phyloP scores from a whole-genome alignment of 2,329 filamentous ascomycete species.

The Paecilomyces fulvus region DNA sequence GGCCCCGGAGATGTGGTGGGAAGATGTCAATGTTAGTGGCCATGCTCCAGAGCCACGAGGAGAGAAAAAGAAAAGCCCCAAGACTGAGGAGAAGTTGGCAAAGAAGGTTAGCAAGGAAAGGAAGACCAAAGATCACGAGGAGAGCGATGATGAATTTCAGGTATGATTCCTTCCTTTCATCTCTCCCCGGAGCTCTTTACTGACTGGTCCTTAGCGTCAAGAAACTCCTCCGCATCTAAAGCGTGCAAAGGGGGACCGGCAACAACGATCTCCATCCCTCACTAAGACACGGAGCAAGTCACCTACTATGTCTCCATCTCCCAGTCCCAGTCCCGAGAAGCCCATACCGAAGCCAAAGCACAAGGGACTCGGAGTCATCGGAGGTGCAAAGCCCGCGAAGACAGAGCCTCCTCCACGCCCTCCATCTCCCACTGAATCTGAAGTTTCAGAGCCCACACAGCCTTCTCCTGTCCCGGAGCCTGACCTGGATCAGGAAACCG shows the following conservation, averaged over 20 bases:
- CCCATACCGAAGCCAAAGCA: slow-evolving; percentile 3
- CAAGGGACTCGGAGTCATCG: slow-evolving; percentile 11
- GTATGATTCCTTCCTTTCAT: slow-evolving; percentile 14
- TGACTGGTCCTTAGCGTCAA: slow-evolving; percentile 21
- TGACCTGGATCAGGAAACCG: background rate
- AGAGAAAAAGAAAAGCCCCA: background rate
- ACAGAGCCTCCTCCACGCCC: slow-evolving; percentile 1
- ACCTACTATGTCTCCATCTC: background rate
- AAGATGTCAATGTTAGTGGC: slow-evolving; percentile 9
- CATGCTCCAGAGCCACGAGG: background rate
- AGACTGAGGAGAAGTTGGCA: background rate
- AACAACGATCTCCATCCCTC: background rate
- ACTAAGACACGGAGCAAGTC: slow-evolving; percentile 2
- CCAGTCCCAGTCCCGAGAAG: background rate
- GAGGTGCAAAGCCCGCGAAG: slow-evolving; percentile 2
- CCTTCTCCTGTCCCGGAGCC: background rate
- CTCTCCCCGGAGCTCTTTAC: background rate
- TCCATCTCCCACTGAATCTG: slow-evolving; percentile 8
- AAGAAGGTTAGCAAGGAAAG: background rate
- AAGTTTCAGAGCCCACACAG: slow-evolving; percentile 1
- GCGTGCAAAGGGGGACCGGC: slow-evolving; percentile 2
- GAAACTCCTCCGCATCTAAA: slow-evolving; percentile 25
- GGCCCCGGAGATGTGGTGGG: slow-evolving; percentile 27
- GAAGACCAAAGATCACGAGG: slow-evolving; percentile 8
- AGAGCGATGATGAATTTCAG: slow-evolving; percentile 30